Evolutionary conservation across 805 yeast species (phyloP), one percentile per base, ranked within the genome.

Genomic region (Hanseniaspora thailandica): DNA sequence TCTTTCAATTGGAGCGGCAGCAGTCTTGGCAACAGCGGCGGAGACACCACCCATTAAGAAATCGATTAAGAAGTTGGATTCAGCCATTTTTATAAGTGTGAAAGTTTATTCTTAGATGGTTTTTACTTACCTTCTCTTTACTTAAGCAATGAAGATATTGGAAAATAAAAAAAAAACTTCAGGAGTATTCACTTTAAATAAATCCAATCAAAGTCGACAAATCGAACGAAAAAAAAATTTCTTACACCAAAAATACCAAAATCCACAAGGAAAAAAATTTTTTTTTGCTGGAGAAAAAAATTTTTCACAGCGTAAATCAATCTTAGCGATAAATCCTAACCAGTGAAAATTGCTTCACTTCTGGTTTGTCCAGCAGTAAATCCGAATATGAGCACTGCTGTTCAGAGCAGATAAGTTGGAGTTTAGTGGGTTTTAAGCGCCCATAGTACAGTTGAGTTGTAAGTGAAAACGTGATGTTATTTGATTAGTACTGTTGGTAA

Each of bases 31-130:
- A 76, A 88, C 89, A 69, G 96, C 96, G 76, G 96, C 96, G 76
- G 96, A 87, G 65, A 88, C 94, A 87, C 96, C 96, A 76, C 96
- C 96, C 96, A 89, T 87, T 75, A 86, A 68, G 80, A 86, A 86
- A 71, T 81, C 84, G 68, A 76, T 66, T 64, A 73, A 65, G 71
- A 78, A 78, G 63, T 71, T 68, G 57, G 81, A 71, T 59, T 67
- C 67, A 59, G 68, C 65, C 58, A 69, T 68, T 53, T 36, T 50
- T 28, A 31, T 34, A 23, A 35, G 10, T 52, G 12, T 52, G 44
- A 25, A 46, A 34, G 50, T 38, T 31, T 26, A 20, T 40, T 52
- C 50, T 52, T 52, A 40, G 40, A 7, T 46, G 46, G 47, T 34
- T 46, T 40, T 52, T 8, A 10, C 9, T 19, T 28, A 15, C 7